Evolutionary conservation across 176 grass and related monocot genomes (phyloP).

Genomic region (Carex pumila): DNA sequence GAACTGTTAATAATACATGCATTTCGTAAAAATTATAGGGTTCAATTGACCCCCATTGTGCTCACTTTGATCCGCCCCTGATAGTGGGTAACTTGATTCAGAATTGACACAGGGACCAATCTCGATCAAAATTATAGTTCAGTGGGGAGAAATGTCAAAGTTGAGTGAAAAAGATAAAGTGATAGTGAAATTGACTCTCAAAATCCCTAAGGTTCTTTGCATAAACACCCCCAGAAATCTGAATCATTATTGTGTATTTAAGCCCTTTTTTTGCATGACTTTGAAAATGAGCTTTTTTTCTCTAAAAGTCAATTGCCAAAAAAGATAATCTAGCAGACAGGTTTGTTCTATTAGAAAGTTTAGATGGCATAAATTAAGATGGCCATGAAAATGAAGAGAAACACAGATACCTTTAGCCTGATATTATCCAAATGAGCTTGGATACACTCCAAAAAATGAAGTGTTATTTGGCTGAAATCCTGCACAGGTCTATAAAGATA

Average conservation of each 20-base stretch:
- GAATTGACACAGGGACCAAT: neutral
- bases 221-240: neutral
- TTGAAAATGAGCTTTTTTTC: neutral
- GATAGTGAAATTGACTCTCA: neutral
- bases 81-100: neutral
- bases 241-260: neutral
- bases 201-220: neutral
- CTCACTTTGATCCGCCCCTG: too few species aligned
- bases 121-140: neutral
- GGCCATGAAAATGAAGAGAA: neutral
- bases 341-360: neutral
- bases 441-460: constrained; percentile 85
- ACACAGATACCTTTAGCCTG: constrained; percentile 44
- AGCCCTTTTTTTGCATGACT: neutral
- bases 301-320: too few species aligned
- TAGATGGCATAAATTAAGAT: neutral
- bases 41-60: too few species aligned
- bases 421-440: constrained; percentile 73
- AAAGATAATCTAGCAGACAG: neutral
- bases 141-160: neutral
- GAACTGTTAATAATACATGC: too few species aligned
- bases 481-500: constrained; percentile 49
- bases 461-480: constrained; percentile 76
- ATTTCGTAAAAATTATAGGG: too few species aligned
- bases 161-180: neutral